These are phyloP conservation scores for Bromus sterilis DNA, from an alignment of 176 grass and related monocot species.

Conservation along the genomic window DNA sequence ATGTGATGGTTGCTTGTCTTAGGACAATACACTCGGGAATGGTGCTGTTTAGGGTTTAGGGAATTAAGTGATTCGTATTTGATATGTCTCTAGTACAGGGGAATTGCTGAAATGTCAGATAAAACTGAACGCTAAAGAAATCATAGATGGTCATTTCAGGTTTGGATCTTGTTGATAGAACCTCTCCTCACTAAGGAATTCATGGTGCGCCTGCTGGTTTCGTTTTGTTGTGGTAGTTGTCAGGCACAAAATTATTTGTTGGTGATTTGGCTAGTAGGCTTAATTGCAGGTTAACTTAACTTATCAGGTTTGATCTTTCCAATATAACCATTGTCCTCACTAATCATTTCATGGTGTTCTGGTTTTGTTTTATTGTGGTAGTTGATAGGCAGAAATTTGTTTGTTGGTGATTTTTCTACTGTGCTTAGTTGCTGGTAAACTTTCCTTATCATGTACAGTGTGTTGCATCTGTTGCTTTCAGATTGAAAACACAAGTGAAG, in stretches of 20 bases:
- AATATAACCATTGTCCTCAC: neutral
- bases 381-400: neutral
- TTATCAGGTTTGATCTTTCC: neutral
- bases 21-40: neutral
- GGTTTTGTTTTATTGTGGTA: neutral
- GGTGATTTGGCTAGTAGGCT: neutral
- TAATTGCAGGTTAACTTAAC: neutral
- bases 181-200: neutral
- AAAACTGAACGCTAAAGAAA: neutral
- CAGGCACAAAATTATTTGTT: neutral
- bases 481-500: neutral
- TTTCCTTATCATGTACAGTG: neutral
- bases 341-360: neutral
- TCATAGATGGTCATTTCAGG: neutral
- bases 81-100: neutral
- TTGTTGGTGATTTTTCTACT: neutral
- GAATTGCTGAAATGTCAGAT: neutral
- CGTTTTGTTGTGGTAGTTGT: neutral
- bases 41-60: slow-evolving; percentile 5
- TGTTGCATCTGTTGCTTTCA: neutral
- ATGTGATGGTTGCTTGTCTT: neutral
- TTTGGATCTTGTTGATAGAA: neutral
- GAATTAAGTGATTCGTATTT: neutral
- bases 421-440: neutral
- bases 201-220: neutral